Percentiles rank a stretch among this genome's conserved stretches.
Evolutionary conservation across 75 land plant species (phyloP).

Genomic region (Larix kaempferi): DNA sequence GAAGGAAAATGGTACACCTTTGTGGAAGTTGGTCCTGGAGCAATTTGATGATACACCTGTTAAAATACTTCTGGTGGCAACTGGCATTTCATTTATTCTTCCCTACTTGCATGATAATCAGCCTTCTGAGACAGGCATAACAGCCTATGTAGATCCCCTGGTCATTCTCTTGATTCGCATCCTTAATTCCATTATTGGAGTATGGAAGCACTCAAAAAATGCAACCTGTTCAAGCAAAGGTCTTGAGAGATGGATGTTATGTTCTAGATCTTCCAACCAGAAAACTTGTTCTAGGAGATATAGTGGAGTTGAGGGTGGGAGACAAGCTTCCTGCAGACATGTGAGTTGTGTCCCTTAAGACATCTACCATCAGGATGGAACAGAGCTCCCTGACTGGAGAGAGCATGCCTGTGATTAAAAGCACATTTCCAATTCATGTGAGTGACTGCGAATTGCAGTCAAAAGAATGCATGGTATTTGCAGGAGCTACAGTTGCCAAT

Average conservation of each 20-base stretch:
- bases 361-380: conserved; percentile 69
- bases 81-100: conserved; percentile 60
- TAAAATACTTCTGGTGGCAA: conserved; percentile 69
- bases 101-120: conserved; percentile 49
- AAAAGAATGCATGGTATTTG: conserved; percentile 85
- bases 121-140: conserved; percentile 38
- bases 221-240: conserved; percentile 67
- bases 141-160: conserved; percentile 78
- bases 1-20: conserved; percentile 62
- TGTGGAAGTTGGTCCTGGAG: conserved; percentile 72
- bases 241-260: conserved; percentile 48
- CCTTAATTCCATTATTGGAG: conserved; percentile 80
- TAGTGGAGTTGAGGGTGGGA: conserved; percentile 78
- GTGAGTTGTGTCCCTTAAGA: conserved; percentile 55
- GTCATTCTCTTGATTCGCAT: conserved; percentile 71
- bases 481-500: conserved; percentile 82
- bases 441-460: conserved; percentile 76
- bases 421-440: conserved; percentile 19
- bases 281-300: conserved; percentile 89
- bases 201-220: conserved; percentile 88
- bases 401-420: conserved; percentile 64
- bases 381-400: conserved; percentile 91
- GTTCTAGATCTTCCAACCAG: conserved; percentile 64
- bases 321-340: conserved; percentile 91
- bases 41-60: conserved; percentile 85